phyloP scores from a whole-genome alignment of 2,329 filamentous ascomycete genomes.

The Tolypocladium sp. region DNA sequence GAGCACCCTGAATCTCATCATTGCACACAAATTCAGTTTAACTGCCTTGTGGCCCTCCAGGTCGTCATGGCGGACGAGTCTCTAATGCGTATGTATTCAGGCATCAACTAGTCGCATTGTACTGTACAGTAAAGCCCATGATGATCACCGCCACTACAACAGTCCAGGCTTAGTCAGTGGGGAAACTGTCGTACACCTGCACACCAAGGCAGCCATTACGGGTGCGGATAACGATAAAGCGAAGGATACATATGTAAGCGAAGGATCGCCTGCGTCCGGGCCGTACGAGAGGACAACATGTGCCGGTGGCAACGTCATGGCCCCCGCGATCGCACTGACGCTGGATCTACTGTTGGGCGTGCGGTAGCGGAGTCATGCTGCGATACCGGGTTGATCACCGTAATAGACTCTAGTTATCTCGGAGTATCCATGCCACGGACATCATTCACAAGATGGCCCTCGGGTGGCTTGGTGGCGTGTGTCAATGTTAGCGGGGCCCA shows the following conservation, averaged over 20 bases:
- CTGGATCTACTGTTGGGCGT: neutral
- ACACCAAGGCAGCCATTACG: neutral
- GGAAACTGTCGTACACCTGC: neutral
- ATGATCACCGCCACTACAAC: neutral
- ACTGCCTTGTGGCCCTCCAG: neutral
- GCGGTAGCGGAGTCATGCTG: neutral
- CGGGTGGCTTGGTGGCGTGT: neutral
- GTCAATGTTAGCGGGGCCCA: neutral
- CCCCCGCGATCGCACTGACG: neutral
- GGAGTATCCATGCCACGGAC: neutral
- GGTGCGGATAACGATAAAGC: no score
- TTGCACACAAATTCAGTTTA: neutral
- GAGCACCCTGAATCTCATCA: neutral
- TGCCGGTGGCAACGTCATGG: neutral
- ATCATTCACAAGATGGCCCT: neutral
- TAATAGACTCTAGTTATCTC: neutral
- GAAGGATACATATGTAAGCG: no score
- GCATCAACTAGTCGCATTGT: no score
- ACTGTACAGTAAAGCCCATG: no score
- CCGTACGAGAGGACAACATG: neutral
- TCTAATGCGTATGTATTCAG: no score
- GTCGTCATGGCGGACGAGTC: no score
- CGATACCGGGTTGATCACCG: neutral
- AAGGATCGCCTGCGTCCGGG: no score
- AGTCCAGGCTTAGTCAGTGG: neutral